These are phyloP conservation scores for Solanum paucissectum DNA, from an alignment of 257 asterid genomes.

Conservation along the genomic window DNA sequence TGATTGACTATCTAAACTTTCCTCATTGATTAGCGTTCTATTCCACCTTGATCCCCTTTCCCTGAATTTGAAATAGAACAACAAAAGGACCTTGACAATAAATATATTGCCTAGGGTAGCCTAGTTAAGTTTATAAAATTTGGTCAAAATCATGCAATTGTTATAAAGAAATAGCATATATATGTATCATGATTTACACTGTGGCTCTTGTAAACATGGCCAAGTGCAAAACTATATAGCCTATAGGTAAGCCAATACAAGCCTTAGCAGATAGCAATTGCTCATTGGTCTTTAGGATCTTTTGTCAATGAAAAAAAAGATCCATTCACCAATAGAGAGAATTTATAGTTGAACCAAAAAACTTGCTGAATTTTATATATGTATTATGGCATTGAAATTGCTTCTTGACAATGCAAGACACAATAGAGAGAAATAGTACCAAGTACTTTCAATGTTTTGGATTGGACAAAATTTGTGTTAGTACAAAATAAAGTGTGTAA, in stretches of 20 bases:
- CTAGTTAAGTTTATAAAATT: not conserved
- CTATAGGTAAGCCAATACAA: not conserved
- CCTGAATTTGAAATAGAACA: not conserved
- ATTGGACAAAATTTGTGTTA: not conserved
- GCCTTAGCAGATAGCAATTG: not conserved
- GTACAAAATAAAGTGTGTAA: not conserved
- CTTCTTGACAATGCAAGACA: not conserved
- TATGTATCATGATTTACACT: not conserved
- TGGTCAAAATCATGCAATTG: not conserved
- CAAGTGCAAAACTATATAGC: not conserved
- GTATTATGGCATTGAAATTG: not conserved
- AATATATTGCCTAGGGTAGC: not conserved
- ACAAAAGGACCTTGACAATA: not conserved
- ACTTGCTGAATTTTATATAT: not conserved
- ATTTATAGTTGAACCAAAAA: not conserved
- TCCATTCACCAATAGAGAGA: not conserved
- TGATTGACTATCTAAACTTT: not conserved
- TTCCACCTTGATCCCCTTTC: not conserved
- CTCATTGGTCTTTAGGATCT: not conserved
- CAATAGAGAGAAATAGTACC: not conserved
- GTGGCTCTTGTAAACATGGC: not conserved
- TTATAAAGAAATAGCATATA: not conserved
- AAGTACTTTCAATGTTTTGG: not conserved
- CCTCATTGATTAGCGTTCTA: not conserved
- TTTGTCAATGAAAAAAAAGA: not conserved